Percentiles rank a stretch among this genome's conserved stretches.
Evolutionary conservation across 495 filamentous ascomycete genomes (phyloP).

Genomic region (Talaromyces ruber): DNA sequence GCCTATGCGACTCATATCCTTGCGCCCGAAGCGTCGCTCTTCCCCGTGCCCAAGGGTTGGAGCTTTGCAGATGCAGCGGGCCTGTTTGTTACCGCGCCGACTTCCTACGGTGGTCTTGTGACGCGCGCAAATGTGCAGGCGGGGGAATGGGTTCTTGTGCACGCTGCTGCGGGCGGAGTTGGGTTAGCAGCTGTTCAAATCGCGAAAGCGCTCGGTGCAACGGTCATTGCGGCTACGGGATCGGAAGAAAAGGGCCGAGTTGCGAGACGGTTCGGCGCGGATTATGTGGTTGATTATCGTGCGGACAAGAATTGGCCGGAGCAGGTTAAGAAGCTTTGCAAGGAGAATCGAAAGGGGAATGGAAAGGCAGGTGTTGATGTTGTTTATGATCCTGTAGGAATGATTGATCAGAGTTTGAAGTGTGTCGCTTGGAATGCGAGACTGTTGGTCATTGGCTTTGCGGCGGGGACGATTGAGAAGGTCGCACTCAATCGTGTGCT

Average conservation of each 20-base stretch:
- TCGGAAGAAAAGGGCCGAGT: conserved; percentile 69
- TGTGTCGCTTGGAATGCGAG: conserved; percentile 89
- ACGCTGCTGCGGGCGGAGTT: conserved; percentile 89
- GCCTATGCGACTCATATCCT: conserved; percentile 72
- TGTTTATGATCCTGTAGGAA: conserved; percentile 82
- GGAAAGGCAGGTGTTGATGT: conserved; percentile 70
- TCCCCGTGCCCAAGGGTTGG: conserved; percentile 73
- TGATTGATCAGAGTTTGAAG: conserved; percentile 77
- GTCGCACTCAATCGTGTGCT: conserved; percentile 85
- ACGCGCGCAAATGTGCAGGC: conserved; percentile 63
- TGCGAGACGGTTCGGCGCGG: conserved; percentile 72
- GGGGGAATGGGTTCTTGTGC: conserved; percentile 83
- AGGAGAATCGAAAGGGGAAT: conserved; percentile 45
- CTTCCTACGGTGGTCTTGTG: conserved; percentile 79
- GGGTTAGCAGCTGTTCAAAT: conserved; percentile 89
- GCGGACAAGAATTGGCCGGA: conserved; percentile 61
- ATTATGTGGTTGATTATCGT: conserved; percentile 71
- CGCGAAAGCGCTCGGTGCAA: conserved; percentile 84
- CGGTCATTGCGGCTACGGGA: conserved; percentile 82
- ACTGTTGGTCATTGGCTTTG: conserved; percentile 83
- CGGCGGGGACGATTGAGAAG: conserved; percentile 83
- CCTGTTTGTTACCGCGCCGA: conserved; percentile 84
- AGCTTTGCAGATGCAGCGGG: conserved; percentile 77
- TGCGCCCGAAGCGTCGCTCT: conserved; percentile 55
- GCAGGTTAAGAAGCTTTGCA: conserved; percentile 59